Evolutionary conservation across 202 grass and related monocot species (phyloP), one percentile per base, ranked within the genome.

Genomic region (Zoysia matrella): DNA sequence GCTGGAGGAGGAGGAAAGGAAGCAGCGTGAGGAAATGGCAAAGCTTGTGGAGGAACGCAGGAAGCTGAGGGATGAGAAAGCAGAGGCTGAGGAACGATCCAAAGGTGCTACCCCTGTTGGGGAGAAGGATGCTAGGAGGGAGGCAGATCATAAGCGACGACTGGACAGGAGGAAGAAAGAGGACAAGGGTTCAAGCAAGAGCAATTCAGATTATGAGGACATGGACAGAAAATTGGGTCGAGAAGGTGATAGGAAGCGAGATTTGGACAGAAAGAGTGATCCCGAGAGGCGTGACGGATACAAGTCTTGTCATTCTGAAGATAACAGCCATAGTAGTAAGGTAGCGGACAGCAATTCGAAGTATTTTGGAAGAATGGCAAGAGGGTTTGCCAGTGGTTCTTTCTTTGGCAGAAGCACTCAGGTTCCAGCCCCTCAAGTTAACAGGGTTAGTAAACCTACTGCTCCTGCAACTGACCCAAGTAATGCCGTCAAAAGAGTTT

Each of bases 1-100:
- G 92, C 80, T 95, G 14, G 95, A 98, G 83, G 92, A 95, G 88
- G 95, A 98, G 69, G 95, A 98, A 80, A 85, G 89, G 75, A 98
- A 98, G 88, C 95, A 98, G n/a, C 86, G 95, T 7, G 95, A 93
- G 82, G 95, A 98, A 82, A 82, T 98, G 61, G 85, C 95, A 3
- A 93, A 94, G 74, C 72, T 98, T 7, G 95, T 98, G 47, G 92
- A 98, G 77, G 95, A 98, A 65, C 92, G 90, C 67, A 93, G 90
- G 84, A 98, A 73, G 78, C 73, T 98, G 40, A 90, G 92, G 80
- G 95, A 93, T 69, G 92, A 98, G 72, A 98, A 93, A 67, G 68
- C 92, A 16, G 92, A 98, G 70, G 89, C 90, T 52, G 92, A 95
- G 84, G 90, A 93, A 49, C 67, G 89, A 46, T 90, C 87, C 7